These are phyloP conservation scores for Gaertneriomyces sp. DNA, from an alignment of 192 early-diverging fungal species.

Conservation along the genomic window DNA sequence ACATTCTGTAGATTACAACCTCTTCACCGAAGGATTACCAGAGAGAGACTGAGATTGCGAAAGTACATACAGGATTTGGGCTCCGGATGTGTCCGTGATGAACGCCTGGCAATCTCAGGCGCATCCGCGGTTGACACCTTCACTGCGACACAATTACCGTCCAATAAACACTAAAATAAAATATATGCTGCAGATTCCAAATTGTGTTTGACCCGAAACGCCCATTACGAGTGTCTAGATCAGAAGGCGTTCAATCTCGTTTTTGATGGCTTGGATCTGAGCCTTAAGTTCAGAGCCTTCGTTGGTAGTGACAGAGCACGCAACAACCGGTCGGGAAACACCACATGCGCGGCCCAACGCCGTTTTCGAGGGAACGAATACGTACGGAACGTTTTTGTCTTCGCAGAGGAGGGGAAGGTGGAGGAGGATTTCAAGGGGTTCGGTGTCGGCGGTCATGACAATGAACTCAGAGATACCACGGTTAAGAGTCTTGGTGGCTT, in stretches of 20 bases:
- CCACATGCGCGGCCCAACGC: slow-evolving; percentile 97
- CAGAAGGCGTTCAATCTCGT: slow-evolving; percentile 90
- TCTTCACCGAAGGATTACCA: slow-evolving; percentile 28
- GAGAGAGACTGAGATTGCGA: slow-evolving; percentile 15
- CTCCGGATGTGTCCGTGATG: slow-evolving; percentile 11
- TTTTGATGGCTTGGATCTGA: slow-evolving; percentile 87
- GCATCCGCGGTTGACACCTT: slow-evolving; percentile 8
- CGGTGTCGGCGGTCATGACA: slow-evolving; percentile 96
- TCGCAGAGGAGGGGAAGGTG: slow-evolving; percentile 97
- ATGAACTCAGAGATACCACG: slow-evolving; percentile 98
- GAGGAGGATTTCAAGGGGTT: slow-evolving; percentile 95
- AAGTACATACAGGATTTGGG: neutral
- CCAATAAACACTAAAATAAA: neutral
- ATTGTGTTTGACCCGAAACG: too few relatives aligned
- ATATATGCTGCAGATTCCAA: too few relatives aligned
- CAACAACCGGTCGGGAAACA: slow-evolving; percentile 90
- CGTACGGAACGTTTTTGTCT: slow-evolving; percentile 99
- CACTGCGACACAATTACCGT: slow-evolving; percentile 9
- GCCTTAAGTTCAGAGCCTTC: slow-evolving; percentile 92
- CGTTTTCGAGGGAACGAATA: slow-evolving; percentile 95
- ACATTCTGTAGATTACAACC: slow-evolving; percentile 13
- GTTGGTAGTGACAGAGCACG: slow-evolving; percentile 93
- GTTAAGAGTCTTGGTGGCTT: slow-evolving; percentile 99
- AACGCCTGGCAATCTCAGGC: neutral
- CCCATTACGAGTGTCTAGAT: slow-evolving; percentile 47